Percentiles rank a stretch among this genome's conserved stretches.
These are phyloP conservation scores for Nannochloropsis gaditana DNA, from an alignment of 108 stramenopile species.

Conservation along the genomic window DNA sequence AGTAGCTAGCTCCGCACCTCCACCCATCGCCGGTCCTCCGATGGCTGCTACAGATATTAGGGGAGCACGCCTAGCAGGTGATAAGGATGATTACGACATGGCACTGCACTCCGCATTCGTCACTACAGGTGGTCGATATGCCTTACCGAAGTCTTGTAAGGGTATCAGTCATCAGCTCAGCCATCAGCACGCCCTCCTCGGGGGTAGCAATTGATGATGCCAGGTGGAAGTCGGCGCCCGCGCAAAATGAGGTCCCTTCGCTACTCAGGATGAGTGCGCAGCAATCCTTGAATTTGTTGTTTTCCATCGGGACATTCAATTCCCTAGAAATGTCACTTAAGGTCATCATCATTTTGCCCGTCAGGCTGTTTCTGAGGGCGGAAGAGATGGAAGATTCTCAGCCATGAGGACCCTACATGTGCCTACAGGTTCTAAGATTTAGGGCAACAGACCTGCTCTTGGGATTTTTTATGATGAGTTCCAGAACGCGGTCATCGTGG, in stretches of 20 bases:
- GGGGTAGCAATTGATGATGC: slow-evolving; percentile 19
- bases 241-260: slow-evolving; percentile 21
- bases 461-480: not conserved
- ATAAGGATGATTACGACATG: not conserved
- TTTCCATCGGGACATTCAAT: not conserved
- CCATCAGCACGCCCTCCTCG: slow-evolving; percentile 8
- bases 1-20: slow-evolving; percentile 16
- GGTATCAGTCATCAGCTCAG: slow-evolving; percentile 21
- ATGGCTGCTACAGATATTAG: slow-evolving; percentile 20
- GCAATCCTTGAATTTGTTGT: not conserved
- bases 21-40: slow-evolving; percentile 20
- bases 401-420: not conserved
- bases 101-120: not conserved
- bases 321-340: not conserved
- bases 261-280: slow-evolving; percentile 4
- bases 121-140: not conserved
- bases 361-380: not conserved
- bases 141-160: slow-evolving; percentile 19
- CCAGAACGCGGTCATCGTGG: slow-evolving; percentile 2
- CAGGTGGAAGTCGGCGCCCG: slow-evolving; percentile 15
- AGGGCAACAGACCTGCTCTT: not conserved
- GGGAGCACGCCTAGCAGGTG: not conserved
- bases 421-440: not conserved
- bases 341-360: slow-evolving; percentile 9
- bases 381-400: not conserved